phyloP scores from a whole-genome alignment of 2,329 filamentous ascomycete genomes.

The Penicillium brasilianum region DNA sequence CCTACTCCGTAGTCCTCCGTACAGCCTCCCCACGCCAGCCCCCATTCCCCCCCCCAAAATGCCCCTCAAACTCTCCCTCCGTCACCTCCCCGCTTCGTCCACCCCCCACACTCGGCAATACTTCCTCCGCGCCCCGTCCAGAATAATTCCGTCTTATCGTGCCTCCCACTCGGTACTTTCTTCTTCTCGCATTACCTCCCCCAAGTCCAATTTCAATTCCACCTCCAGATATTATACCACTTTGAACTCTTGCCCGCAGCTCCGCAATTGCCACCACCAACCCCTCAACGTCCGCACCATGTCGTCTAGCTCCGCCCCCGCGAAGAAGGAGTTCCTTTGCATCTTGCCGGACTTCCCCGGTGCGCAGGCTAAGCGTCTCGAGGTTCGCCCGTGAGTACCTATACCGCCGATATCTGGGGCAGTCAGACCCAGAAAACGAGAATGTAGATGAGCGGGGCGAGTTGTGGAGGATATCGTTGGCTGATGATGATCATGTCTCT shows the following conservation, averaged over 20 bases:
- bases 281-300: slow-evolving; percentile 24
- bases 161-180: background rate
- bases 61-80: slow-evolving; percentile 5
- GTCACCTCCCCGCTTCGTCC: slow-evolving; percentile 26
- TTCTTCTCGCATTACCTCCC: background rate
- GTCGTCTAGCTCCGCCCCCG: slow-evolving; percentile 31
- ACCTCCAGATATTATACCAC: no score
- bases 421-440: no score
- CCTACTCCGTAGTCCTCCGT: background rate
- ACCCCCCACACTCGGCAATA: slow-evolving; percentile 27
- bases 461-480: no score
- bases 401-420: background rate
- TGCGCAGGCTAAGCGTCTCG: slow-evolving; percentile 64
- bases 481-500: slow-evolving; percentile 6
- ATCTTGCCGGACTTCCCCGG: slow-evolving; percentile 71
- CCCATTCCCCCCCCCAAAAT: no score
- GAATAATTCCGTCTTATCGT: slow-evolving; percentile 7
- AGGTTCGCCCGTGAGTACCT: slow-evolving; percentile 47
- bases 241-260: no score
- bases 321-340: slow-evolving; percentile 69
- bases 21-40: no score
- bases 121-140: slow-evolving; percentile 22
- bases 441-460: background rate
- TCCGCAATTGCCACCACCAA: background rate
- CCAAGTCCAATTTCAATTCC: background rate